A percentile compares a stretch with the other conserved stretches of the same genome.
Conservation (phyloP, 352 stramenopile species). For the Achlya hypogyna region DNA sequence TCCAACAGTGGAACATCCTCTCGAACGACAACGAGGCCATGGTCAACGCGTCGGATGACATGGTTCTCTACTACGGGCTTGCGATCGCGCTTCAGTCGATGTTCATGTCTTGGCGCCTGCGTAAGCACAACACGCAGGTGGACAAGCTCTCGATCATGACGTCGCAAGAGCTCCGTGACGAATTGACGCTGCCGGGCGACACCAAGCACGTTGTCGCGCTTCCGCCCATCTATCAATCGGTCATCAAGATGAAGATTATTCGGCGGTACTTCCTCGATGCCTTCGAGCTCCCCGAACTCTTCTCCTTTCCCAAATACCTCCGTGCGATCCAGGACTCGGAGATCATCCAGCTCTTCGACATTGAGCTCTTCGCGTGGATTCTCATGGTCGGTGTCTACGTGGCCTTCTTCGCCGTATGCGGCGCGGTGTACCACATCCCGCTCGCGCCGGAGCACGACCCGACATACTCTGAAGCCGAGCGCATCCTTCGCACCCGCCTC, state of each 20-base stretch:
- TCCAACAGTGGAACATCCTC: constrained; percentile 15
- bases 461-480: background rate
- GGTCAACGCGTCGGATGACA: constrained; percentile 10
- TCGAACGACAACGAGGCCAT: constrained; percentile 7
- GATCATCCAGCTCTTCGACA: constrained; percentile 14
- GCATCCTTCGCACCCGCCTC: constrained; percentile 8
- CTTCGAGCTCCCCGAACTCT: background rate
- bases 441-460: background rate
- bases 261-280: constrained; percentile 3
- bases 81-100: constrained; percentile 10
- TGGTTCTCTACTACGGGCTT: constrained; percentile 15
- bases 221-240: background rate
- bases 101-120: constrained; percentile 13
- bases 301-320: constrained; percentile 17
- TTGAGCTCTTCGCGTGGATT: constrained; percentile 5
- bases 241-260: constrained; percentile 10
- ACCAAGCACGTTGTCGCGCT: background rate
- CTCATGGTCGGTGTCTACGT: constrained; percentile 5
- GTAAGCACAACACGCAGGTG: background rate
- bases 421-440: background rate
- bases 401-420: background rate
- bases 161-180: background rate
- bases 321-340: constrained; percentile 13
- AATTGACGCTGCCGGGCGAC: background rate
- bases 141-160: constrained; percentile 9